A percentile compares a stretch with the other conserved stretches of the same genome.
Evolutionary conservation across 1,284 basidiomycete genomes (phyloP).

Genomic region (Melampsora larici-populina): DNA sequence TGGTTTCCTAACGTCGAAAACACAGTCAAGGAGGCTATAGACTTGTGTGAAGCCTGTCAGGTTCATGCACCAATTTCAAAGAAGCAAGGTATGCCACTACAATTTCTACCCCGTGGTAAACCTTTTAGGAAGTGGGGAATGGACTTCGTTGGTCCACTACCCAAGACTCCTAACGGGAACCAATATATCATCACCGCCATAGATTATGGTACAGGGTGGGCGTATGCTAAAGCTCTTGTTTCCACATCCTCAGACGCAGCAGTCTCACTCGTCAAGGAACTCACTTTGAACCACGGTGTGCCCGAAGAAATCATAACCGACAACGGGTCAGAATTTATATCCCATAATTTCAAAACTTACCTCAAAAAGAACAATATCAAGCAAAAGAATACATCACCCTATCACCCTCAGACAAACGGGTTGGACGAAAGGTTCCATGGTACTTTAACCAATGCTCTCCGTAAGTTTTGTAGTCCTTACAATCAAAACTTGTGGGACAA

Average conservation of each 20-base stretch:
- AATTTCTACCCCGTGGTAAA: neutral
- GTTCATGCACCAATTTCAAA: neutral
- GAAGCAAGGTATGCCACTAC: neutral
- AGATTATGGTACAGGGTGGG: constrained; percentile 30
- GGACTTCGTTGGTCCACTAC: constrained; percentile 14
- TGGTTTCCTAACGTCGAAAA: neutral
- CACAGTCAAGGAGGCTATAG: neutral
- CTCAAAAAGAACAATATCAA: neutral
- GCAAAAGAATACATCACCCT: neutral
- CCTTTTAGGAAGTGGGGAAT: too few relatives aligned
- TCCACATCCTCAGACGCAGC: neutral
- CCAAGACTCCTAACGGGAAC: neutral
- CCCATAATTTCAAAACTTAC: neutral
- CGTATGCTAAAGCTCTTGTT: neutral
- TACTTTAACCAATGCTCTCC: too few relatives aligned
- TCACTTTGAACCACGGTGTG: constrained; percentile 17
- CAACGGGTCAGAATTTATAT: constrained; percentile 13
- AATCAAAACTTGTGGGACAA: too few relatives aligned
- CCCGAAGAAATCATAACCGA: constrained; percentile 17
- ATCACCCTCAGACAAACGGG: constrained; percentile 27
- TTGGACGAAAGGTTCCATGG: constrained; percentile 20
- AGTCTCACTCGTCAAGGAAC: neutral
- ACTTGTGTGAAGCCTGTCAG: constrained; percentile 3
- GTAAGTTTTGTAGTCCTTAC: neutral
- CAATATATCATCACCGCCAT: constrained; percentile 17